Conservation (phyloP, 345 rosid species). For the Viola odorata region DNA sequence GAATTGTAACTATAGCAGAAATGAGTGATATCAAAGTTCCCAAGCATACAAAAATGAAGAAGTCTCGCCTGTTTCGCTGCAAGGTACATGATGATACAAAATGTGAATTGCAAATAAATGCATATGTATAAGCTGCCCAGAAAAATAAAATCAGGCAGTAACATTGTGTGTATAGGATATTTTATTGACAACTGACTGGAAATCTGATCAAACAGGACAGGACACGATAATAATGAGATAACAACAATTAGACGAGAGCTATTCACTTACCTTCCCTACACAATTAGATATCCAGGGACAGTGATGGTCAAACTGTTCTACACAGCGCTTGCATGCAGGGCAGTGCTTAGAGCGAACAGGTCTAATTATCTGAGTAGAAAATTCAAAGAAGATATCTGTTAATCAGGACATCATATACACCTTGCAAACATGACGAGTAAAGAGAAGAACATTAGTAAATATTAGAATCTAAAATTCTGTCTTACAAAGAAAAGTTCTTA, state of each 20-base stretch:
- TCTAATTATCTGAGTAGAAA: constrained; percentile 65
- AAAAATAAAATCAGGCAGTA: neutral
- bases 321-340: constrained; percentile 73
- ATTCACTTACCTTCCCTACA: constrained; percentile 77
- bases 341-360: constrained; percentile 97
- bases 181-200: neutral
- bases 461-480: neutral
- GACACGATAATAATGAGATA: neutral
- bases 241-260: neutral
- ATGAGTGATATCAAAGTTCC: constrained; percentile 53
- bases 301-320: constrained; percentile 96
- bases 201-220: neutral
- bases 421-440: neutral
- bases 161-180: neutral
- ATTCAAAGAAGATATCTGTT: neutral
- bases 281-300: constrained; percentile 99
- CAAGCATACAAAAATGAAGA: constrained; percentile 65
- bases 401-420: constrained; percentile 7
- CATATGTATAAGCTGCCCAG: neutral
- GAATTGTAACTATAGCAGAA: constrained; percentile 52
- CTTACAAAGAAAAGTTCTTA: constrained; percentile 8
- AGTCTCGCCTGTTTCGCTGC: constrained; percentile 91
- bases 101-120: neutral
- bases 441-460: neutral
- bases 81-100: constrained; percentile 10